Conservation (phyloP, 805 yeast species). For the Candida maesae region DNA sequence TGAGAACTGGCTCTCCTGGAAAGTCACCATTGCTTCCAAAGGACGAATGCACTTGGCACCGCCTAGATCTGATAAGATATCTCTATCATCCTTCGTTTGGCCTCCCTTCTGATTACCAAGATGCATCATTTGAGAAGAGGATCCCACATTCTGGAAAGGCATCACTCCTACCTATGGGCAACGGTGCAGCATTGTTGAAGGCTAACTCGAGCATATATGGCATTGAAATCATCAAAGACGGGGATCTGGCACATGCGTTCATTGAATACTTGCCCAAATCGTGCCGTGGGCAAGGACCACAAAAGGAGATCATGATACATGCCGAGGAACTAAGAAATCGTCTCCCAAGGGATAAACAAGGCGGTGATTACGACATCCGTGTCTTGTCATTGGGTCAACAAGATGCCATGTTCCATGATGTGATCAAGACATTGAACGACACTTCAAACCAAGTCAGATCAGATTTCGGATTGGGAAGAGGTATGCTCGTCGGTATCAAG, state of each 20-base stretch:
- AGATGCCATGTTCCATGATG: constrained; percentile 48
- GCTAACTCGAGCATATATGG: constrained; percentile 69
- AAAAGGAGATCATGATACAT: constrained; percentile 44
- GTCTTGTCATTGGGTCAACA: constrained; percentile 59
- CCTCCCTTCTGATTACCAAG: constrained; percentile 58
- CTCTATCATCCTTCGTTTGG: constrained; percentile 78
- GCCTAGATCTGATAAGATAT: constrained; percentile 73
- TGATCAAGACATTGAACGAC: constrained; percentile 29
- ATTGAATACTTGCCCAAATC: constrained; percentile 57
- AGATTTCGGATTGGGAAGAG: constrained; percentile 42
- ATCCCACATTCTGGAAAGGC: constrained; percentile 38
- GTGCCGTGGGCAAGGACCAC: constrained; percentile 61
- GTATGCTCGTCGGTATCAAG: constrained; percentile 36
- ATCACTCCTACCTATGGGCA: constrained; percentile 42
- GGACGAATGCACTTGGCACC: constrained; percentile 85
- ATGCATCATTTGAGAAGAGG: constrained; percentile 34
- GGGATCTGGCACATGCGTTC: constrained; percentile 42
- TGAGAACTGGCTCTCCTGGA: constrained; percentile 48
- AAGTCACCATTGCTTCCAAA: constrained; percentile 47
- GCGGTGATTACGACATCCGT: constrained; percentile 42
- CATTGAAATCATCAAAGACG: constrained; percentile 56
- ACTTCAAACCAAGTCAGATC: constrained; percentile 14
- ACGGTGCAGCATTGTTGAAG: constrained; percentile 41
- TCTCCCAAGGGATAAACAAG: constrained; percentile 32
- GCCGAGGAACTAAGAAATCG: constrained; percentile 40